Percentiles rank a stretch among this genome's conserved stretches.
phyloP scores from a whole-genome alignment of 2,329 filamentous ascomycete species.

The Arthroderma sp. region DNA sequence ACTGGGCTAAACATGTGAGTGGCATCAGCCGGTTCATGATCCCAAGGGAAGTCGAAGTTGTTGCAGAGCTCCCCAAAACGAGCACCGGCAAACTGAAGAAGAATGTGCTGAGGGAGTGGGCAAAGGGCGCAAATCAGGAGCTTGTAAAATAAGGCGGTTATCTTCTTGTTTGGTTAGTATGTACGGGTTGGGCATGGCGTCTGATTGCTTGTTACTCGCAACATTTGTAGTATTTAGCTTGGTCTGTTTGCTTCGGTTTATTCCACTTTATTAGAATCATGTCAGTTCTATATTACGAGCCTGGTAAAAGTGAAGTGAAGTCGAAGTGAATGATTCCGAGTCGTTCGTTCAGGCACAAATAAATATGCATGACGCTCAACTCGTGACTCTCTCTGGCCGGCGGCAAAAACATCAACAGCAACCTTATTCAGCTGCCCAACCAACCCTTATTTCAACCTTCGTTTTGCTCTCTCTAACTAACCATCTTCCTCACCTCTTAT shows the following conservation, averaged over 20 bases:
- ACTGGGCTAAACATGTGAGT: conserved; percentile 72
- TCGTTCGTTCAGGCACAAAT: no score
- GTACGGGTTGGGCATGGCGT: not conserved
- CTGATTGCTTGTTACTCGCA: not conserved
- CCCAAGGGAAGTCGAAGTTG: conserved; percentile 57
- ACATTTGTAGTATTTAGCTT: not conserved
- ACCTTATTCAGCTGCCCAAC: no score
- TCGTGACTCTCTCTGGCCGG: no score
- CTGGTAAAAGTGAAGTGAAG: no score
- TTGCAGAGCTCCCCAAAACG: conserved; percentile 87
- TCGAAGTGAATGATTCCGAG: no score
- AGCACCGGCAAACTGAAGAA: conserved; percentile 95
- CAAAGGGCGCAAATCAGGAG: conserved; percentile 39
- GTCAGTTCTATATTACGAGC: not conserved
- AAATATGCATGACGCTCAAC: no score
- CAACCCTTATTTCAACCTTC: no score
- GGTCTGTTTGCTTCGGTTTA: not conserved
- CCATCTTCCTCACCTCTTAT: no score
- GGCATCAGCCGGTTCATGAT: conserved; percentile 87
- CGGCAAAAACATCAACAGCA: no score
- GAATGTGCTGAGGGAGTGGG: conserved; percentile 82
- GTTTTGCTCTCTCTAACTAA: no score
- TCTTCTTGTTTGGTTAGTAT: not conserved
- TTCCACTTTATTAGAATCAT: not conserved
- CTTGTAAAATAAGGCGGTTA: conserved; percentile 7